These are phyloP conservation scores for Bipolaris oryzae DNA, from an alignment of 2,329 filamentous ascomycete species.

Conservation along the genomic window DNA sequence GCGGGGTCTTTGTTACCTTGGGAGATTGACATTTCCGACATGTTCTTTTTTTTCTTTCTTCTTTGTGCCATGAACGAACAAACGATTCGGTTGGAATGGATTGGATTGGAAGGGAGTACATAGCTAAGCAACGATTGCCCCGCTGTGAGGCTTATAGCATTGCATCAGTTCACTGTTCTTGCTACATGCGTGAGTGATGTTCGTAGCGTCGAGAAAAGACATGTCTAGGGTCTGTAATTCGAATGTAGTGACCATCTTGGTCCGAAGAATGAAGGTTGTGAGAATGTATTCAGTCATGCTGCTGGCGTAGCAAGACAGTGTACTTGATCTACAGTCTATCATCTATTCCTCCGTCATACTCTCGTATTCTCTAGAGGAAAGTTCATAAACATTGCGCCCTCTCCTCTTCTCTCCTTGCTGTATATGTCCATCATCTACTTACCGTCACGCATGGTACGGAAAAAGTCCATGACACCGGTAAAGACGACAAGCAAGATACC, in stretches of 20 bases:
- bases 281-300: not conserved
- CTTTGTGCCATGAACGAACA: not conserved
- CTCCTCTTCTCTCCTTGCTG: not conserved
- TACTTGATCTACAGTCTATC: slow-evolving; percentile 1
- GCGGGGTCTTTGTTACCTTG: no score
- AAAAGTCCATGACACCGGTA: slow-evolving; percentile 91
- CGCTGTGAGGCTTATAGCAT: not conserved
- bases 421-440: slow-evolving; percentile 12
- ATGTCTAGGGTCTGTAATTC: no score
- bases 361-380: not conserved
- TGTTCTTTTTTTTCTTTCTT: not conserved
- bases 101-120: not conserved
- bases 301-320: not conserved
- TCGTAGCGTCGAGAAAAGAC: no score
- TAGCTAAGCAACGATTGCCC: slow-evolving; percentile 5
- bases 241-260: no score
- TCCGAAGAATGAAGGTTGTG: no score
- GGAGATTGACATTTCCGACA: no score
- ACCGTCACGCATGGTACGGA: slow-evolving; percentile 69
- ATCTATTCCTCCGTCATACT: not conserved
- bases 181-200: no score
- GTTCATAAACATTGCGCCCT: not conserved
- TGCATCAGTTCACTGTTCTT: not conserved
- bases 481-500: slow-evolving; percentile 83
- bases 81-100: not conserved